Base-by-base conservation (phyloP, 495 filamentous ascomycete species). In the Aspergillus nidulans region DNA sequence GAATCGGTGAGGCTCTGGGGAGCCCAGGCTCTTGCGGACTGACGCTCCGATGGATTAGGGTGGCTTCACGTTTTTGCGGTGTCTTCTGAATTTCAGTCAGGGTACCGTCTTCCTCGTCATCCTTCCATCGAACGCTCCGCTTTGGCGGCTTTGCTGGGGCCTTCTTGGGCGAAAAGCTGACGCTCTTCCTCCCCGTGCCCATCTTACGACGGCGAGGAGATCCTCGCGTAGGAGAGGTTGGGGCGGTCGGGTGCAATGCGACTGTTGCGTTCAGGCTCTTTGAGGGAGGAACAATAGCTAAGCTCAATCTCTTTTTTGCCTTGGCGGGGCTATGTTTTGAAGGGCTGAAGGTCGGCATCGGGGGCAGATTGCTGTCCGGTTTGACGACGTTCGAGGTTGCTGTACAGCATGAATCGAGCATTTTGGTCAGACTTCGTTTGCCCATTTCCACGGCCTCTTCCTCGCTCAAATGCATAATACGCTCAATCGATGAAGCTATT, bases 11-110 rank as follows among this genome's bases (percentile, higher is more conserved):
- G 46, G 84, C 74, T 12, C 67, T 62, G 16, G 72, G 73, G 34
- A 73, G 58, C 25, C 61, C 44, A 19, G 65, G 68, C 52, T 83
- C 79, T 13, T 74, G 69, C 0, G 80, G 80, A 24, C 82, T 78
- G 12, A 56, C 60, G 49, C 82, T 79, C 2, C 9, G 49, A n/a
- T 80, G 81, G 4, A 74, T 71, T 32, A 58, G 59, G 1, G 58
- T 52, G 7, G 64, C 62, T 25, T 76, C 66, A 15, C 78, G 69
- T 63, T 83, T 87, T 62, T 89, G 77, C 23, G 91, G 92, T 4
- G 92, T 95, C 70, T 89, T 89, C 65, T 92, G 86, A 57, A 91
- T 95, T 63, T 96, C 92, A 50, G 89, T 89, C 25, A 97, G 72
- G 26, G 85, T 79, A 9, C 90, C 90, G 63, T 97, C 87, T 24